Percentiles rank a stretch among this genome's conserved stretches.
These are phyloP conservation scores for Leccinellum luteum DNA, from an alignment of 768 basidiomycete genomes.

Conservation along the genomic window DNA sequence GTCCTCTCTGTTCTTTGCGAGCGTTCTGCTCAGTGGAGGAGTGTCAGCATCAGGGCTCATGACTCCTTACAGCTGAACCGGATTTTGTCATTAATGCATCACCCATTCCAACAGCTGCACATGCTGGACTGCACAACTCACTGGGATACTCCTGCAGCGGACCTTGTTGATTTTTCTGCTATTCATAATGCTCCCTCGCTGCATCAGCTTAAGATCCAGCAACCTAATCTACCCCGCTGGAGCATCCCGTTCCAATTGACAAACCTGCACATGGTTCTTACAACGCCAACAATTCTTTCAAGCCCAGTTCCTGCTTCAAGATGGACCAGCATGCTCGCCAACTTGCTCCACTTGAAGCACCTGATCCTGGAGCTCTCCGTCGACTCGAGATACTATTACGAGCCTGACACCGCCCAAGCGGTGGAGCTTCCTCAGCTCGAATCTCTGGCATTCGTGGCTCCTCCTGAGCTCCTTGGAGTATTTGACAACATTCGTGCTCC, in stretches of 20 bases:
- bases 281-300: constrained; percentile 15
- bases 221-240: constrained; percentile 36
- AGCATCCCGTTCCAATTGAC: constrained; percentile 35
- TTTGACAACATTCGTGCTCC: constrained; percentile 36
- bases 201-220: constrained; percentile 31
- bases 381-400: constrained; percentile 25
- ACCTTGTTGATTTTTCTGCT: constrained; percentile 28
- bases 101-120: constrained; percentile 37
- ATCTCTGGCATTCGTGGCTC: constrained; percentile 29
- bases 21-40: constrained; percentile 43
- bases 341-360: constrained; percentile 38
- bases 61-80: constrained; percentile 38
- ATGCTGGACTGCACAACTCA: constrained; percentile 32
- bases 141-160: constrained; percentile 23
- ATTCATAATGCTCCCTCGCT: constrained; percentile 37
- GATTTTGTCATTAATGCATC: constrained; percentile 38
- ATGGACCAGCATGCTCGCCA: constrained; percentile 34
- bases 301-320: constrained; percentile 22
- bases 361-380: constrained; percentile 41
- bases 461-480: constrained; percentile 28
- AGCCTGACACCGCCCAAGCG: constrained; percentile 9
- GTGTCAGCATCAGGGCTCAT: constrained; percentile 39
- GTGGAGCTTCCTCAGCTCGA: constrained; percentile 26
- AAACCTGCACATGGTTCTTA: constrained; percentile 34
- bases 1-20: constrained; percentile 41